Conservation (phyloP, 805 yeast genomes). For the Lipomyces yamadae region DNA sequence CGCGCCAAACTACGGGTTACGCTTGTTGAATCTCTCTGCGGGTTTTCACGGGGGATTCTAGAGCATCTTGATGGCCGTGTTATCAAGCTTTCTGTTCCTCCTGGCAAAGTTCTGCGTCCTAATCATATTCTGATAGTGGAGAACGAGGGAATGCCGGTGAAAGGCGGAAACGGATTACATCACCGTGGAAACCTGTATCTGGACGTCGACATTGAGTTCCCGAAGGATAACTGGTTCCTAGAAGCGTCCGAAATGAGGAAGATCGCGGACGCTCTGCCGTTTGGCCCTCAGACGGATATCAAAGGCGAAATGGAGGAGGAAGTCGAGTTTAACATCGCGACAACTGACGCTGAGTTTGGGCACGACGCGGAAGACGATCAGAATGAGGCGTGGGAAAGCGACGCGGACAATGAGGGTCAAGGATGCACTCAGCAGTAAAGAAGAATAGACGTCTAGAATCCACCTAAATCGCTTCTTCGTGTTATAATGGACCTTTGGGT, state of each 20-base stretch:
- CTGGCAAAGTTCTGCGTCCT: constrained; percentile 82
- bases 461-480: background rate
- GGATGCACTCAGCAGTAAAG: constrained; percentile 27
- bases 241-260: constrained; percentile 63
- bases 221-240: constrained; percentile 80
- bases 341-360: constrained; percentile 26
- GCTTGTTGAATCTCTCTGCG: constrained; percentile 81
- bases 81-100: constrained; percentile 60
- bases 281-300: constrained; percentile 15
- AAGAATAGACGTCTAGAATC: background rate
- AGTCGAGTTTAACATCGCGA: constrained; percentile 13
- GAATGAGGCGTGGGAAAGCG: constrained; percentile 30
- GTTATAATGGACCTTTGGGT: background rate
- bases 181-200: constrained; percentile 72
- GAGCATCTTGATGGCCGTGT: constrained; percentile 83
- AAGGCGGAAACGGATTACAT: constrained; percentile 42
- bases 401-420: constrained; percentile 35
- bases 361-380: constrained; percentile 10
- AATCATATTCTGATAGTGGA: constrained; percentile 66
- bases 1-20: constrained; percentile 64
- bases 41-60: constrained; percentile 67
- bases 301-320: constrained; percentile 23
- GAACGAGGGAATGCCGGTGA: constrained; percentile 84
- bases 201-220: constrained; percentile 75
- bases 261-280: constrained; percentile 40